These are phyloP conservation scores for Jacaranda copaia DNA, from an alignment of 257 asterid species.

Conservation along the genomic window DNA sequence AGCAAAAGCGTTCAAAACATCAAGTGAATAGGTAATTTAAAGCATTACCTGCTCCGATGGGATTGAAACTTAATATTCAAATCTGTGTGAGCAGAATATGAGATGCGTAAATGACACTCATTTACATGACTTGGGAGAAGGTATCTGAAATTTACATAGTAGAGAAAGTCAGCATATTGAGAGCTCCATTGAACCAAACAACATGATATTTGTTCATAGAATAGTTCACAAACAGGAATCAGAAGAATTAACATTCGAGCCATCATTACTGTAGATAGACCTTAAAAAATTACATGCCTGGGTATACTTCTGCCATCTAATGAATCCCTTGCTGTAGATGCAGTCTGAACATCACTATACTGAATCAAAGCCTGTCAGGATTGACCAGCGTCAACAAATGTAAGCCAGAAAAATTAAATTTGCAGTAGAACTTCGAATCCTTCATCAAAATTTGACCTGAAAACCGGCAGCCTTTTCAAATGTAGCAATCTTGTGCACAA, in stretches of 20 bases:
- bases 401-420: constrained; percentile 16
- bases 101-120: constrained; percentile 73
- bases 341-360: constrained; percentile 77
- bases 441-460: constrained; percentile 59
- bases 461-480: constrained; percentile 91
- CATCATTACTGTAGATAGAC: constrained; percentile 19
- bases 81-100: constrained; percentile 90
- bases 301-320: constrained; percentile 93
- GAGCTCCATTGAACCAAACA: constrained; percentile 16
- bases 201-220: constrained; percentile 1
- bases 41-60: constrained; percentile 78
- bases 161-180: constrained; percentile 34
- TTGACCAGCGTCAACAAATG: constrained; percentile 33
- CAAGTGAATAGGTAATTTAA: constrained; percentile 17
- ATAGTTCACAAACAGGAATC: constrained; percentile 23
- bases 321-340: constrained; percentile 77
- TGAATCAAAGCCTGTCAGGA: constrained; percentile 76
- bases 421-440: constrained; percentile 12
- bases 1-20: constrained; percentile 29
- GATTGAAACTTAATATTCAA: constrained; percentile 90
- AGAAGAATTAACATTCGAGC: constrained; percentile 13
- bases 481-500: constrained; percentile 89
- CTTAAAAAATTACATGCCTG: constrained; percentile 51
- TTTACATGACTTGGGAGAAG: constrained; percentile 79
- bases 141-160: constrained; percentile 58